Conservation (phyloP, 2,329 filamentous ascomycete genomes). For the Sporothrix pseudoabietina region DNA sequence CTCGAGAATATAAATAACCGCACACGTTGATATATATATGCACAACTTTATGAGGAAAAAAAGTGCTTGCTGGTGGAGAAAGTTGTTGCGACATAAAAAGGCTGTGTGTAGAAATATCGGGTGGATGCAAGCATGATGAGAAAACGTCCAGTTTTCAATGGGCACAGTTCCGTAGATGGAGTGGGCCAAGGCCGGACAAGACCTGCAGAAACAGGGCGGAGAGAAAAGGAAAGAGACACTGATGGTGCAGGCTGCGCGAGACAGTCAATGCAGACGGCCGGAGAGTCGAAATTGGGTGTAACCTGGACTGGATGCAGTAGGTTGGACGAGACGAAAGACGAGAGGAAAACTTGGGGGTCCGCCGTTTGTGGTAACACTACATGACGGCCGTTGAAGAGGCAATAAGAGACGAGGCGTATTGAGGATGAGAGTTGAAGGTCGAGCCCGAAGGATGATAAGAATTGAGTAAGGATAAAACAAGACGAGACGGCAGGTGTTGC, state of each 20-base stretch:
- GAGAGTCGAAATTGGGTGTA: conserved; percentile 21
- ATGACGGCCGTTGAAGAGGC: conserved; percentile 8
- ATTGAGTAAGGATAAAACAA: background rate
- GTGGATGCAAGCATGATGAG: background rate
- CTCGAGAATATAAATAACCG: background rate
- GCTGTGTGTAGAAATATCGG: background rate
- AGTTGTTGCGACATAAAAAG: background rate
- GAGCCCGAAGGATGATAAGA: background rate
- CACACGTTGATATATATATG: background rate
- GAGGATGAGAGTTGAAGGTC: background rate
- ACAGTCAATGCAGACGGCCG: conserved; percentile 9
- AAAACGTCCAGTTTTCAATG: background rate
- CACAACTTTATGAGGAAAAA: background rate
- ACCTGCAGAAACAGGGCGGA: background rate
- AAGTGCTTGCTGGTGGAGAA: background rate
- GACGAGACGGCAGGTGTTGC: background rate
- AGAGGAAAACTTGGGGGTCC: conserved; percentile 20
- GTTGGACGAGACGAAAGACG: conserved; percentile 8
- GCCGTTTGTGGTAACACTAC: conserved; percentile 28
- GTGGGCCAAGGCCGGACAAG: background rate
- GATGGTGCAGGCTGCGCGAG: background rate
- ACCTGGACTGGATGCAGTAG: background rate
- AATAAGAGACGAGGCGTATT: background rate
- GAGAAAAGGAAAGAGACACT: background rate
- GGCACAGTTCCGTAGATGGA: background rate